Base-by-base conservation (phyloP, 768 basidiomycete species). In the Asterophora parasitica region DNA sequence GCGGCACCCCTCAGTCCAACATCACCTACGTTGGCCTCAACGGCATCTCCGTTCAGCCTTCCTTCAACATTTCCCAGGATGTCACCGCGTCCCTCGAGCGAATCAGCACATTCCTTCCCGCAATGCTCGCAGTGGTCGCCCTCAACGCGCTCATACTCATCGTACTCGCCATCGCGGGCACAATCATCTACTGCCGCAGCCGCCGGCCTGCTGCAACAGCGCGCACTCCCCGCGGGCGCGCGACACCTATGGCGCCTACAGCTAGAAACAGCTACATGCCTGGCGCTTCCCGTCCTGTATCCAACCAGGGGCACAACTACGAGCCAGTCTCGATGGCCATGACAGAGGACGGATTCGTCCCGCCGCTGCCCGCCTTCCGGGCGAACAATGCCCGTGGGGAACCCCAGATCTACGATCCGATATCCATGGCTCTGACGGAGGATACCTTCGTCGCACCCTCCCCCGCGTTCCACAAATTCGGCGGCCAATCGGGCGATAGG, bases 111-210 rank as follows among this genome's bases (percentile, higher is more conserved):
- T 82, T 76, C 65, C 67, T 91, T 41, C 89, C 89, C 17, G 83
- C 78, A 19, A 78, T 91, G 69, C 72, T 92, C 42, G 89, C 73
- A 20, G 65, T 91, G 49, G 78, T 90, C 58, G 89, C 81, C 30
- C 72, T 92, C 56, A 92, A 92, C 58, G 83, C 87, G 5, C 65
- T 88, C 20, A 73, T 88, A 45, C 64, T 91, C 49, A 62, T 88
- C 46, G 65, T 75, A 23, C 73, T 88, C 48, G 62, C 71, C 51
- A 61, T 79, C 30, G 72, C 74, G 6, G 86, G 78, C 54, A 63
- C 79, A 42, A 57, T 79, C 41, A 69, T 74, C 33, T 67, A 81
- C 56, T 82, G 74, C 67, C 78, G 74, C 58, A 73, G 75, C 48
- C 63, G 71, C 45, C 68, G 63, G 51, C 56, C 57, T 20, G 61